phyloP scores from a whole-genome alignment of 2,329 filamentous ascomycete genomes.

The Pseudocercospora eumusae region DNA sequence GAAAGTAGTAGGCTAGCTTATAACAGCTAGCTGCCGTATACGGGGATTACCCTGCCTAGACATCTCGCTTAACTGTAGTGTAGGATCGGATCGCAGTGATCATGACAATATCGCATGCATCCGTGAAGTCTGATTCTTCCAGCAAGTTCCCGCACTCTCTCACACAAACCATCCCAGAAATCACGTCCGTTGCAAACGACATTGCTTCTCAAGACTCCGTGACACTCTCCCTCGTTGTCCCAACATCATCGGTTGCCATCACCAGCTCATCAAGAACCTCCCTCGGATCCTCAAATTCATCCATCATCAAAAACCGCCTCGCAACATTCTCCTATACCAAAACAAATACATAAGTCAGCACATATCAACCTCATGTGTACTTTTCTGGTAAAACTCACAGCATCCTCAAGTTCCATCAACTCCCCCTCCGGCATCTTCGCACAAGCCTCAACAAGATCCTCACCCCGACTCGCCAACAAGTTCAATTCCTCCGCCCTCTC shows the following conservation, averaged over 20 bases:
- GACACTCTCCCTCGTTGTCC: not conserved
- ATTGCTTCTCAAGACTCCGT: not conserved
- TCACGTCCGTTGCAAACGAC: too few relatives aligned
- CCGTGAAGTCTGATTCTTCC: not conserved
- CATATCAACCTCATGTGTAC: not conserved
- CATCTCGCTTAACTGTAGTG: not conserved
- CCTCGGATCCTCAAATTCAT: slow-evolving; percentile 41
- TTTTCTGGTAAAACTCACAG: slow-evolving; percentile 49
- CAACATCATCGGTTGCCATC: slow-evolving; percentile 10
- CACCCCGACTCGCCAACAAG: slow-evolving; percentile 66
- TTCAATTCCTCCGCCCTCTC: slow-evolving; percentile 74
- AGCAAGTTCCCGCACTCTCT: not conserved
- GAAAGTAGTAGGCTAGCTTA: too few relatives aligned
- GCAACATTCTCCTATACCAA: slow-evolving; percentile 45
- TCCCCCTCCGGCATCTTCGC: slow-evolving; percentile 66
- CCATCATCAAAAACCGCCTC: slow-evolving; percentile 45
- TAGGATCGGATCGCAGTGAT: too few relatives aligned
- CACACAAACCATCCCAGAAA: too few relatives aligned
- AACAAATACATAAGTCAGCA: too few relatives aligned
- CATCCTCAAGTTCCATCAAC: slow-evolving; percentile 64
- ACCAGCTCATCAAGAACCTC: slow-evolving; percentile 44
- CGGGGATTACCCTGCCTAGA: too few relatives aligned
- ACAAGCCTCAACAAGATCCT: slow-evolving; percentile 74
- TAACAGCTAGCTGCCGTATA: too few relatives aligned
- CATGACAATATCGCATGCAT: not conserved